phyloP scores from a whole-genome alignment of 257 asterid genomes.

The Nicotiana obtusifolia region DNA sequence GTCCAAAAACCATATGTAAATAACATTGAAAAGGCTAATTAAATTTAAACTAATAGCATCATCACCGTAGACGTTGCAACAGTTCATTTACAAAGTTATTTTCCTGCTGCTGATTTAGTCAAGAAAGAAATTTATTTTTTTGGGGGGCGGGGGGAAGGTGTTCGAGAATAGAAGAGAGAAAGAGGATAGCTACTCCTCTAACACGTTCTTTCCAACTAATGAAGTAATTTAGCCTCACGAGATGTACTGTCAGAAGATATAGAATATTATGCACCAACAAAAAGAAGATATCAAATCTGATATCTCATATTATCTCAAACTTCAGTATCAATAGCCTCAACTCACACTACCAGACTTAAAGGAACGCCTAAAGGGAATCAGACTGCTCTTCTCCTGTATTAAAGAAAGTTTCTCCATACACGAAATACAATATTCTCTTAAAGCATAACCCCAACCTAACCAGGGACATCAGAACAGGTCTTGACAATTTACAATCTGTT shows the following conservation, averaged over 20 bases:
- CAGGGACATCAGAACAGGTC: background rate
- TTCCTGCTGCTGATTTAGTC: background rate
- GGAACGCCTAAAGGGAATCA: background rate
- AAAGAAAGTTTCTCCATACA: background rate
- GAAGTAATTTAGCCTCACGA: too few relatives aligned
- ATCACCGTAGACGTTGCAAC: background rate
- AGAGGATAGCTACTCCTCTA: too few relatives aligned
- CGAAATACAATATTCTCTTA: background rate
- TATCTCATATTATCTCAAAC: too few relatives aligned
- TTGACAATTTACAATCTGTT: background rate
- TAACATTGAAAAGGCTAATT: background rate
- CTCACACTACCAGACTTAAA: too few relatives aligned
- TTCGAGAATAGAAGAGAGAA: too few relatives aligned
- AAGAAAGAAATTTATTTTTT: too few relatives aligned
- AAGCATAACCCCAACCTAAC: background rate
- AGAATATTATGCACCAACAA: too few relatives aligned
- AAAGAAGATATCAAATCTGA: too few relatives aligned
- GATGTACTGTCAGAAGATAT: too few relatives aligned
- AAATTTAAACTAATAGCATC: background rate
- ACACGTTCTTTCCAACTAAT: too few relatives aligned
- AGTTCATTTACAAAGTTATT: background rate
- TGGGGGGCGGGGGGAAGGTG: too few relatives aligned
- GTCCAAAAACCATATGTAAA: slow-evolving; percentile 5
- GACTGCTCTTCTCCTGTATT: background rate
- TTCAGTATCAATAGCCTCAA: too few relatives aligned